Evolutionary conservation across 1,139 yeast species (phyloP).

Genomic region (Candida tropicalis): DNA sequence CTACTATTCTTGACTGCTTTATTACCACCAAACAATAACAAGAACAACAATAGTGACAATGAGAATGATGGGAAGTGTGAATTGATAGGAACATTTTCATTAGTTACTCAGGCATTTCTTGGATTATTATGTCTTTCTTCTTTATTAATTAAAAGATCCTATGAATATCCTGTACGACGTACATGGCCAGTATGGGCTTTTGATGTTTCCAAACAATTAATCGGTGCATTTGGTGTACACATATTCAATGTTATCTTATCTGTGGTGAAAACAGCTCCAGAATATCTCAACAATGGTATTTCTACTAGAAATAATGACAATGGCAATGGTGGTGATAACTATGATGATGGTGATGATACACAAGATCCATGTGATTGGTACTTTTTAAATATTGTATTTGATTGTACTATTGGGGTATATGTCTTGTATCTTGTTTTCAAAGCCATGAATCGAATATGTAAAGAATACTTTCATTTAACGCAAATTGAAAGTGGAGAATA

Average conservation of each 20-base stretch:
- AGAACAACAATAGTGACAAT: slow-evolving; percentile 1
- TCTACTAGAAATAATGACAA: neutral
- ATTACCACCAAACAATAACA: slow-evolving; percentile 1
- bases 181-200: slow-evolving; percentile 89
- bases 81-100: slow-evolving; percentile 70
- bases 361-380: slow-evolving; percentile 87
- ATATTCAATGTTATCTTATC: slow-evolving; percentile 75
- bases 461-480: slow-evolving; percentile 33
- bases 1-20: slow-evolving; percentile 8
- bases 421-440: slow-evolving; percentile 61
- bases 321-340: slow-evolving; percentile 7
- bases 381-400: slow-evolving; percentile 81
- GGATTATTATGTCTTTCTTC: slow-evolving; percentile 79
- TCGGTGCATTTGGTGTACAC: slow-evolving; percentile 87
- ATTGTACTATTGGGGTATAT: slow-evolving; percentile 95
- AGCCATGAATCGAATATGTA: slow-evolving; percentile 47
- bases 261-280: slow-evolving; percentile 45
- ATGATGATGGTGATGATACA: slow-evolving; percentile 18
- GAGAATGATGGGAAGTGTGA: slow-evolving; percentile 51
- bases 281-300: slow-evolving; percentile 28
- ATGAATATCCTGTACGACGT: slow-evolving; percentile 77
- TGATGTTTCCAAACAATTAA: slow-evolving; percentile 86
- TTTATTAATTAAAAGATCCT: slow-evolving; percentile 70
- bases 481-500: slow-evolving; percentile 84
- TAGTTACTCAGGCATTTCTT: slow-evolving; percentile 62